Percentiles rank a stretch among this genome's conserved stretches.
Evolutionary conservation across 2,329 filamentous ascomycete genomes (phyloP).

Genomic region (Apiospora aurea): DNA sequence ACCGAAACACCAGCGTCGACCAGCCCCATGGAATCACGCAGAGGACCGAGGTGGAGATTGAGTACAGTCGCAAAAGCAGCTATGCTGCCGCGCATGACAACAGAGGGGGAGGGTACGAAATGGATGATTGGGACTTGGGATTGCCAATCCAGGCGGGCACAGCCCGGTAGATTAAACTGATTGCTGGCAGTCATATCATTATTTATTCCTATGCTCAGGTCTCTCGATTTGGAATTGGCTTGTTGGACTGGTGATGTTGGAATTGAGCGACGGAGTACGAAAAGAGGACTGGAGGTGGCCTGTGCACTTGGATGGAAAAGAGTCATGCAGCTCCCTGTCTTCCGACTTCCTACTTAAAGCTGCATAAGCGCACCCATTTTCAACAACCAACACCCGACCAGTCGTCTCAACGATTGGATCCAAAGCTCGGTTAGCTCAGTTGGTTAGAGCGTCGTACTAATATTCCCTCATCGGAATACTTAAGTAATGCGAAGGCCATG

Average conservation of each 20-base stretch:
- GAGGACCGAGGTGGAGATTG: not conserved
- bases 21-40: not conserved
- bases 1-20: not conserved
- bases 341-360: not conserved
- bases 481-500: conserved; percentile 21
- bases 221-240: not conserved
- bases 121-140: not conserved
- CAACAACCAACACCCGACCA: conserved; percentile 5
- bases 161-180: not conserved
- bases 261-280: no score
- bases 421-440: conserved; percentile 25
- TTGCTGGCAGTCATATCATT: no score
- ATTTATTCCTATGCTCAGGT: not conserved
- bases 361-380: not conserved
- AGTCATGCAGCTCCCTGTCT: not conserved
- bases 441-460: conserved; percentile 21
- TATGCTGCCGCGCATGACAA: not conserved
- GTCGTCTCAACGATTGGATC: conserved; percentile 1
- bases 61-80: conserved; percentile 4
- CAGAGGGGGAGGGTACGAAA: not conserved
- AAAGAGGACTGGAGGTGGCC: not conserved
- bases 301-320: not conserved
- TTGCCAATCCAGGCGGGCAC: not conserved
- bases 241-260: not conserved
- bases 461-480: conserved; percentile 3